These are phyloP conservation scores for Penicillium fimorum DNA, from an alignment of 495 filamentous ascomycete genomes.

Conservation along the genomic window DNA sequence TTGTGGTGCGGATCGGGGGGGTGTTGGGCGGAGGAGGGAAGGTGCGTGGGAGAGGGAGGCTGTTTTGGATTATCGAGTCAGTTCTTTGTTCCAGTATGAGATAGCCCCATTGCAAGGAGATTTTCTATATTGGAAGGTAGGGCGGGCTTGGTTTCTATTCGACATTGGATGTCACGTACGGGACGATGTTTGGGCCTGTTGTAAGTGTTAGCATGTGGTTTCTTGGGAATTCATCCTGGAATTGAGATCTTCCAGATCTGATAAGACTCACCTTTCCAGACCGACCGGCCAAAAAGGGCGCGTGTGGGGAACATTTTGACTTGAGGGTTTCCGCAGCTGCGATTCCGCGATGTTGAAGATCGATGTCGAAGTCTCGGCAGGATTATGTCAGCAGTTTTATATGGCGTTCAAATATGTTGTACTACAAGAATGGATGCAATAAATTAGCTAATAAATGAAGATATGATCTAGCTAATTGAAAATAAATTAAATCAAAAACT, in stretches of 20 bases:
- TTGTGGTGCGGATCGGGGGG: constrained; percentile 81
- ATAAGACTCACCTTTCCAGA: constrained; percentile 65
- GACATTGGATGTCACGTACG: constrained; percentile 38
- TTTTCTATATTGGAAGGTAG: neutral
- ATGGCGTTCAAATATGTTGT: neutral
- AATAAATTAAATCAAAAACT: neutral
- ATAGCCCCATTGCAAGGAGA: too few relatives aligned
- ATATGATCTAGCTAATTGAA: neutral
- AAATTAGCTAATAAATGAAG: neutral
- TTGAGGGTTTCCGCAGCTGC: constrained; percentile 14
- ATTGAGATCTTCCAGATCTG: neutral
- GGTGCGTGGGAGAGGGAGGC: constrained; percentile 44
- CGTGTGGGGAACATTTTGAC: constrained; percentile 60
- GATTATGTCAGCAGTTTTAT: constrained; percentile 21
- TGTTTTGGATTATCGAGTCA: constrained; percentile 14
- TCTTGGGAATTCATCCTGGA: neutral
- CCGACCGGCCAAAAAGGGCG: constrained; percentile 61
- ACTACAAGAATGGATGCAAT: neutral
- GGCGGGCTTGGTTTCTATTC: neutral
- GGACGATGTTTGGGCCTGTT: constrained; percentile 56
- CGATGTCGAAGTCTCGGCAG: constrained; percentile 10
- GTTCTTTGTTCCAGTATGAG: constrained; percentile 1
- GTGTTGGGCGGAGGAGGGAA: constrained; percentile 56
- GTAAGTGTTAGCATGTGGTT: constrained; percentile 18
- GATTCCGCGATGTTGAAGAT: constrained; percentile 26